Conservation (phyloP, 2,329 filamentous ascomycete genomes). For the Emergomyces africanus region DNA sequence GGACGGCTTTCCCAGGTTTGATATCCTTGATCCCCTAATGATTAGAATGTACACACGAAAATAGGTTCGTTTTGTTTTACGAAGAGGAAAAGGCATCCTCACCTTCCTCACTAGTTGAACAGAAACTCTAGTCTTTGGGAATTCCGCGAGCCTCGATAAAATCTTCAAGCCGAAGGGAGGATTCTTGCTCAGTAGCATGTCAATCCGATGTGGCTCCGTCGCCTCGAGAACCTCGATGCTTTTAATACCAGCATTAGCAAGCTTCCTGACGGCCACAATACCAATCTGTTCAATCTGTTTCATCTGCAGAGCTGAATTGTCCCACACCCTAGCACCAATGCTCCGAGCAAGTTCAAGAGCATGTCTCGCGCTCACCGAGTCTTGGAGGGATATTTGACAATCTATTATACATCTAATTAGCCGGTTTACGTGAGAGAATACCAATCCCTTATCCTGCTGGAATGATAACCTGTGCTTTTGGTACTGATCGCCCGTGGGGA, state of each 20-base stretch:
- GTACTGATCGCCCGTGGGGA: conserved; percentile 46
- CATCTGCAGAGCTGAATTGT: conserved; percentile 66
- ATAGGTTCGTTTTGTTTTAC: conserved; percentile 17
- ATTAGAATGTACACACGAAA: background rate
- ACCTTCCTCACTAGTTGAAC: conserved; percentile 40
- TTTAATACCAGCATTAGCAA: conserved; percentile 57
- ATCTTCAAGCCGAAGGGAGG: conserved; percentile 69
- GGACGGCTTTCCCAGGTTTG: conserved; percentile 32
- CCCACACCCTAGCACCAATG: conserved; percentile 65
- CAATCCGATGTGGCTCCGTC: conserved; percentile 59
- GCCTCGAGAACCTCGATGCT: conserved; percentile 57
- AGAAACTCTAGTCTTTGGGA: conserved; percentile 54
- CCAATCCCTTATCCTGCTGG: conserved; percentile 45
- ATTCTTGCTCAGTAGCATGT: conserved; percentile 62
- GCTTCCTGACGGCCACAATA: conserved; percentile 57
- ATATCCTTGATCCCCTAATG: conserved; percentile 15
- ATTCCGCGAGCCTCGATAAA: conserved; percentile 50
- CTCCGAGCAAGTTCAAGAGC: conserved; percentile 69
- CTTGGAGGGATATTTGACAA: conserved; percentile 49
- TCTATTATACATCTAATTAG: conserved; percentile 65
- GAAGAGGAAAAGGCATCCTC: conserved; percentile 29
- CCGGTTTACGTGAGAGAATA: conserved; percentile 57
- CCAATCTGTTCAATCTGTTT: conserved; percentile 74
- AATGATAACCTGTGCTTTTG: conserved; percentile 45
- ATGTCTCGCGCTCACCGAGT: conserved; percentile 54